Percentiles rank a stretch among this genome's conserved stretches.
Conservation (phyloP, 2,329 filamentous ascomycete species). For the Berkeleyomyces rouxiae region DNA sequence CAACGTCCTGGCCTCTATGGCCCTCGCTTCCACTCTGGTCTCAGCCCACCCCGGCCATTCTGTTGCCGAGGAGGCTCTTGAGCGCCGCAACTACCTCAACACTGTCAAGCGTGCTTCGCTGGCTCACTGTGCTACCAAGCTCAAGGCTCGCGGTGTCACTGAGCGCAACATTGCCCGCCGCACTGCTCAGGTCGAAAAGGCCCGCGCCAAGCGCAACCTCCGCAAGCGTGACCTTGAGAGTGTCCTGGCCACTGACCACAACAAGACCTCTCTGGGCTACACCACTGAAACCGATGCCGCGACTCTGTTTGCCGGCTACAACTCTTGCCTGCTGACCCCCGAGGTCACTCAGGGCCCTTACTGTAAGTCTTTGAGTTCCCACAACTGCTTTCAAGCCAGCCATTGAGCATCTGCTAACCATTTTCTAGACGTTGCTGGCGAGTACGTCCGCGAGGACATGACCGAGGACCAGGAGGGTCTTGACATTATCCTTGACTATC, state of each 20-base stretch:
- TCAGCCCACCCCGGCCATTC: slow-evolving; percentile 34
- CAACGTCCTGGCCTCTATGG: slow-evolving; percentile 11
- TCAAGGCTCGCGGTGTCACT: slow-evolving; percentile 31
- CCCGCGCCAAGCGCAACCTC: slow-evolving; percentile 24
- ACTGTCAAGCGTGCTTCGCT: slow-evolving; percentile 26
- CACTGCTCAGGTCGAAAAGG: slow-evolving; percentile 23
- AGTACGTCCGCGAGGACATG: slow-evolving; percentile 25
- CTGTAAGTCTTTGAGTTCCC: slow-evolving; percentile 17
- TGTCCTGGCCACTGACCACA: slow-evolving; percentile 22
- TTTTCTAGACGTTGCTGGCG: slow-evolving; percentile 21
- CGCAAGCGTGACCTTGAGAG: slow-evolving; percentile 18
- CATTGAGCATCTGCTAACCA: background rate
- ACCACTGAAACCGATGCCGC: slow-evolving; percentile 18
- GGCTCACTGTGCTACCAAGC: slow-evolving; percentile 29
- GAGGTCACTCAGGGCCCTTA: slow-evolving; percentile 35
- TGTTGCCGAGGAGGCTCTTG: slow-evolving; percentile 29
- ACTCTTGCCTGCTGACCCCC: slow-evolving; percentile 31
- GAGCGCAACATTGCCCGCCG: slow-evolving; percentile 29
- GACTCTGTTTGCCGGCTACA: slow-evolving; percentile 23
- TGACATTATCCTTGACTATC: slow-evolving; percentile 25
- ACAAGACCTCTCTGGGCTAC: slow-evolving; percentile 21
- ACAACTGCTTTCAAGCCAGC: background rate
- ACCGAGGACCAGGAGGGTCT: slow-evolving; percentile 26
- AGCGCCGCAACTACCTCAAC: slow-evolving; percentile 30
- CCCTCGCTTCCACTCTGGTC: slow-evolving; percentile 12